Evolutionary conservation across 73 alveolate genomes (phyloP), one percentile per base, ranked within the genome.

Genomic region (Stentor roeselii): DNA sequence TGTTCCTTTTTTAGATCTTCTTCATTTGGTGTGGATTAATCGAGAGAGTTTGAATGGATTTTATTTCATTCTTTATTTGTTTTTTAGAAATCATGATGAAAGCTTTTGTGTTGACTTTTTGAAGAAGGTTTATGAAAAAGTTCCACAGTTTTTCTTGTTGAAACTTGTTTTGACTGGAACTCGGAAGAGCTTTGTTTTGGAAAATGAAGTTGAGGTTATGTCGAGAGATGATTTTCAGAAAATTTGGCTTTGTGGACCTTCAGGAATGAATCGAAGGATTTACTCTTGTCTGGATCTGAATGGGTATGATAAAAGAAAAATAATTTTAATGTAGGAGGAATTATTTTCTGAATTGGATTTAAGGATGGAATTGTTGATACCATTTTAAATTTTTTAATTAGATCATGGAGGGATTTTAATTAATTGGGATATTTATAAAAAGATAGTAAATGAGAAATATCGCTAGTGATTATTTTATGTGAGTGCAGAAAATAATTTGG

Each of bases 201-300:
- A 50, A 50, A 50, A 50, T 50, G 21, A 11, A 11, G 21, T 50
- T 11, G 67, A 50, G 21, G 21, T 11, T 50, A 21, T 11, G 6
- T 6, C 6, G 6, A 21, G 21, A 11, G 21, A 50, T 6, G 21
- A 50, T 11, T 11, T 50, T 50, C 30, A 50, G 21, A 50, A 50
- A 50, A 50, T 50, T 2, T 67, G 80, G 80, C 21, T 67, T 32
- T 67, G 80, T 67, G 80, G 80, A 67, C 80, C 80, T n/a, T 67
- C 80, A 67, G 80, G 80, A 34, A 27, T 21, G 21, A 67, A 67
- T 67, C 27, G 67, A 50, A 50, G 21, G 6, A 50, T 50, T 21
- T 50, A 50, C 21, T 6, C 6, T 50, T 50, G 21, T 50, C 67
- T 50, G 6, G 21, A 11, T 50, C 30, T 11, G 30, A 50, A 6